A percentile compares a stretch with the other conserved stretches of the same genome.
These are phyloP conservation scores for Funneliformis mosseae DNA, from an alignment of 192 early-diverging fungal genomes.

Conservation along the genomic window DNA sequence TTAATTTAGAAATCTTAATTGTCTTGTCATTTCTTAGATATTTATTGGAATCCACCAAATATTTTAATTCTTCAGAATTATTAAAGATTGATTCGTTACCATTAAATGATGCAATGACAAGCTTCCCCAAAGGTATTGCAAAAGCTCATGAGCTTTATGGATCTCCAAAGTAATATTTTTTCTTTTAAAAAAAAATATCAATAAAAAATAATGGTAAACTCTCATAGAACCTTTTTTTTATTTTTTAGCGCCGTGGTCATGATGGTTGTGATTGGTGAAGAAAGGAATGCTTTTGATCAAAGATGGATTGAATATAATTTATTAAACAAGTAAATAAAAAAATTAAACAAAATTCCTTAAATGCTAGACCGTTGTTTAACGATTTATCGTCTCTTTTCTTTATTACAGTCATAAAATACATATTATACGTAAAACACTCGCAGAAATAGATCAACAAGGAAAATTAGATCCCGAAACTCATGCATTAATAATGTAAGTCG, in stretches of 20 bases:
- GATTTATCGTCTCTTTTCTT: conserved; percentile 14
- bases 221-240: neutral
- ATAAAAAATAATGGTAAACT: neutral
- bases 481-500: conserved; percentile 68
- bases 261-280: conserved; percentile 91
- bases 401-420: conserved; percentile 57
- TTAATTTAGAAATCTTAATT: neutral
- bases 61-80: conserved; percentile 41
- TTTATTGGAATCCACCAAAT: conserved; percentile 47
- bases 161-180: conserved; percentile 46
- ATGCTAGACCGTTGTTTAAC: neutral
- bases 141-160: conserved; percentile 68
- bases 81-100: conserved; percentile 57
- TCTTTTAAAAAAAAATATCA: neutral
- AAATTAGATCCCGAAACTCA: conserved; percentile 58
- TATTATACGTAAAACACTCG: conserved; percentile 65
- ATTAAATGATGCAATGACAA: conserved; percentile 66
- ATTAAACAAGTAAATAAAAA: conserved; percentile 49
- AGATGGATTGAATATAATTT: conserved; percentile 82
- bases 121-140: conserved; percentile 77
- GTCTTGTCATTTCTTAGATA: conserved; percentile 44
- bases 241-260: conserved; percentile 66
- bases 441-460: conserved; percentile 68
- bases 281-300: conserved; percentile 94
- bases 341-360: conserved; percentile 41